Percentiles rank a stretch among this genome's conserved stretches.
phyloP scores from a whole-genome alignment of 2,329 filamentous ascomycete genomes.

The Coniosporium tulheliwenetii region DNA sequence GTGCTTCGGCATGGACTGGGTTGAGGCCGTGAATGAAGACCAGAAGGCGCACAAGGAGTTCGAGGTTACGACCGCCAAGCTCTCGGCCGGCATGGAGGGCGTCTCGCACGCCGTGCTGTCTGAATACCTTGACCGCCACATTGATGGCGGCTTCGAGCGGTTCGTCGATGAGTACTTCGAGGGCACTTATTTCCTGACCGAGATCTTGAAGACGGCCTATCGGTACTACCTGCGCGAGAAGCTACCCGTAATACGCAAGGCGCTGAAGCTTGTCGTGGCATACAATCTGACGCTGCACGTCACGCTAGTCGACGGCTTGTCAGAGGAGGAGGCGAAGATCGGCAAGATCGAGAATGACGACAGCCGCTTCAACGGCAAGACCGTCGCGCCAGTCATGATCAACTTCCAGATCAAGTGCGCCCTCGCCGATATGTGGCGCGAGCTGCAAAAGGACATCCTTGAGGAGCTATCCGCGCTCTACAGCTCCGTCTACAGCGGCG shows the following conservation, averaged over 20 bases:
- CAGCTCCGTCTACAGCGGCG: slow-evolving; percentile 94
- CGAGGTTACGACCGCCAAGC: slow-evolving; percentile 72
- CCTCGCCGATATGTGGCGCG: slow-evolving; percentile 95
- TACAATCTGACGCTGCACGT: slow-evolving; percentile 94
- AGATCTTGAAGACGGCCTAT: slow-evolving; percentile 91
- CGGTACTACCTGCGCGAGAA: slow-evolving; percentile 83
- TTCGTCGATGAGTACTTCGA: slow-evolving; percentile 96
- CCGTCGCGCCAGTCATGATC: slow-evolving; percentile 93
- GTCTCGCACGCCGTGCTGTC: slow-evolving; percentile 67
- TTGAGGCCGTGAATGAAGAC: slow-evolving; percentile 60
- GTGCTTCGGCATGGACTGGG: slow-evolving; percentile 89
- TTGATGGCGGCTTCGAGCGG: slow-evolving; percentile 79
- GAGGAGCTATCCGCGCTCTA: slow-evolving; percentile 87
- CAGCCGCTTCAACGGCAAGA: slow-evolving; percentile 80
- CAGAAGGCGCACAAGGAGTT: slow-evolving; percentile 65
- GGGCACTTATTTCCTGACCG: slow-evolving; percentile 84
- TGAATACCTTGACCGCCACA: slow-evolving; percentile 89
- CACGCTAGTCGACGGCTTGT: slow-evolving; percentile 82
- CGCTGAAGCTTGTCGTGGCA: slow-evolving; percentile 82
- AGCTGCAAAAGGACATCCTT: slow-evolving; percentile 87
- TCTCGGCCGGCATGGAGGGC: slow-evolving; percentile 80
- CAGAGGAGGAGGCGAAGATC: slow-evolving; percentile 59
- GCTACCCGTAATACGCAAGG: slow-evolving; percentile 82
- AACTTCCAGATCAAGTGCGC: slow-evolving; percentile 99
- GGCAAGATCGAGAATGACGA: slow-evolving; percentile 76